These are phyloP conservation scores for Cladosporium sp. DNA, from an alignment of 2,329 filamentous ascomycete genomes.

Conservation along the genomic window DNA sequence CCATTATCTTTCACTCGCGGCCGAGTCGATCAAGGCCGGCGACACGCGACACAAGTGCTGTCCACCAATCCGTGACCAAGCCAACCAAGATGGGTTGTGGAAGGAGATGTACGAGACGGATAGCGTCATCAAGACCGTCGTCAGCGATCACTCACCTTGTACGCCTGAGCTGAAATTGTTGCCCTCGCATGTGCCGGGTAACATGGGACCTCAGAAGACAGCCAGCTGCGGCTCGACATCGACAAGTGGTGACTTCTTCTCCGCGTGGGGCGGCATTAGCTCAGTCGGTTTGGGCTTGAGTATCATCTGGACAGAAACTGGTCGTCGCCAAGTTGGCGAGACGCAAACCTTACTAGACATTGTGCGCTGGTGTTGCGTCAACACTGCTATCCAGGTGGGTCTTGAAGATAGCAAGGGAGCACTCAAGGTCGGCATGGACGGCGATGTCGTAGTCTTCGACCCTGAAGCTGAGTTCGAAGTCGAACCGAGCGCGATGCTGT, in stretches of 20 bases:
- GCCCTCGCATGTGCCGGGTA: conserved; percentile 61
- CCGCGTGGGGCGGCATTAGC: conserved; percentile 93
- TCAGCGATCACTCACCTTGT: conserved; percentile 94
- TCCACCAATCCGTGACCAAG: conserved; percentile 77
- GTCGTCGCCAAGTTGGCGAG: conserved; percentile 52
- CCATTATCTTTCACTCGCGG: conserved; percentile 83
- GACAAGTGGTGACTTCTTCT: conserved; percentile 79
- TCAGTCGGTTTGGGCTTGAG: conserved; percentile 89
- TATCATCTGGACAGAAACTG: conserved; percentile 78
- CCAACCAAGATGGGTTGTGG: conserved; percentile 86
- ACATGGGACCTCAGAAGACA: conserved; percentile 26
- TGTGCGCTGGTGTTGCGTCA: conserved; percentile 77
- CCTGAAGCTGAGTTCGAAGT: conserved; percentile 70
- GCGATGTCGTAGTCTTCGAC: conserved; percentile 92
- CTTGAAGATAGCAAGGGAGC: conserved; percentile 76
- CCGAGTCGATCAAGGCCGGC: conserved; percentile 76
- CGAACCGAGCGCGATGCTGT: conserved; percentile 73
- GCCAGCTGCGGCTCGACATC: conserved; percentile 34
- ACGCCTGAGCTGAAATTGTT: conserved; percentile 91
- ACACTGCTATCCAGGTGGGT: conserved; percentile 86
- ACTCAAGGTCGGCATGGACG: conserved; percentile 76
- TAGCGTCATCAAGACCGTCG: conserved; percentile 84
- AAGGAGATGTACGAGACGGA: conserved; percentile 60
- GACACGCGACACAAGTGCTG: conserved; percentile 96
- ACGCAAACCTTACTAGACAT: conserved; percentile 67